Evolutionary conservation across 2,329 filamentous ascomycete species (phyloP).

Genomic region (Apiospora arundinis): DNA sequence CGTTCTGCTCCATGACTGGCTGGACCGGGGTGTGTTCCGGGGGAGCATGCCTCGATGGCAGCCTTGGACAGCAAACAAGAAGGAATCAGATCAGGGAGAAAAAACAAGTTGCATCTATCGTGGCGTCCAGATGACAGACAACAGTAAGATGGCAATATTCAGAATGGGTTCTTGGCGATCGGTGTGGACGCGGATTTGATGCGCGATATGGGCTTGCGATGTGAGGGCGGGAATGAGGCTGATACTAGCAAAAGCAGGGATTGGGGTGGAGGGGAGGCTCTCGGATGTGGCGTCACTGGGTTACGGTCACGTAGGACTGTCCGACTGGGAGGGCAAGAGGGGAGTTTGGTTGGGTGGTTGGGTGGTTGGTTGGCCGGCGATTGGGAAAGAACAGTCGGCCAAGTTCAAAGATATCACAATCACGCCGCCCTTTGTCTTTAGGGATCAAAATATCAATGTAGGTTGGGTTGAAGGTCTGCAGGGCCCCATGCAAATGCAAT

Average conservation of each 20-base stretch:
- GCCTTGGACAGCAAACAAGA: background rate
- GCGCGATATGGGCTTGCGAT: background rate
- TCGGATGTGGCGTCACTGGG: background rate
- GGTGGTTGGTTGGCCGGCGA: no score
- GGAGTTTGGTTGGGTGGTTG: no score
- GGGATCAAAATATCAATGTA: background rate
- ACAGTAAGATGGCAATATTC: background rate
- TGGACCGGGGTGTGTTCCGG: conserved; percentile 6
- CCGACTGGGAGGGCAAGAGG: background rate
- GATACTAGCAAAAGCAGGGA: conserved; percentile 9
- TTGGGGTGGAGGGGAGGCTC: conserved; percentile 8
- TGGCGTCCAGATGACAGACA: background rate
- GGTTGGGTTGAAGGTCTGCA: background rate
- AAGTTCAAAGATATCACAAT: background rate
- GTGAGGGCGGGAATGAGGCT: background rate
- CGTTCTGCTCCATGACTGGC: conserved; percentile 78
- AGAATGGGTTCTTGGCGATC: background rate
- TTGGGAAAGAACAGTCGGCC: no score
- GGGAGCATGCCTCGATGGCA: background rate
- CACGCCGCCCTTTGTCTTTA: background rate
- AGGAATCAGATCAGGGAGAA: no score
- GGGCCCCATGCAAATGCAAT: background rate
- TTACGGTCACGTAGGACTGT: background rate
- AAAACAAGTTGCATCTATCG: background rate
- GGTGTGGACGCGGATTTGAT: background rate